phyloP scores from a whole-genome alignment of 257 asterid species.

The Linaria vulgaris region DNA sequence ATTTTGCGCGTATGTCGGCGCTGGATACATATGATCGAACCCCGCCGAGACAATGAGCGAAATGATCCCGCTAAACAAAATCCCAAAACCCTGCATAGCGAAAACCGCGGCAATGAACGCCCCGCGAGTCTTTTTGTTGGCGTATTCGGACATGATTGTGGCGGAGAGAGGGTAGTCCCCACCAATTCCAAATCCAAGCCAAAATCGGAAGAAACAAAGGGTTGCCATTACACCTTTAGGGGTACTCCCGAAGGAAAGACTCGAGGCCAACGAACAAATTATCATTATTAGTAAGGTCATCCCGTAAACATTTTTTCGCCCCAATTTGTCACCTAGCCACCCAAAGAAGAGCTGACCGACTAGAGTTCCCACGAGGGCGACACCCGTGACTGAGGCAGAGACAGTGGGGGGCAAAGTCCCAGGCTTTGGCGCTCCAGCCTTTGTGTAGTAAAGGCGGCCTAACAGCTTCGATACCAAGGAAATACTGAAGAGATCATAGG shows the following conservation, averaged over 20 bases:
- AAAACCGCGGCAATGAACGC: slow-evolving; percentile 43
- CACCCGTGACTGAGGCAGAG: slow-evolving; percentile 35
- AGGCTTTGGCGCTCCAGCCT: slow-evolving; percentile 22
- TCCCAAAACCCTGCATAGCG: slow-evolving; percentile 46
- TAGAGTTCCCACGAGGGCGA: slow-evolving; percentile 41
- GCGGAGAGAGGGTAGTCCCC: slow-evolving; percentile 51
- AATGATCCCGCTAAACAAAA: slow-evolving; percentile 35
- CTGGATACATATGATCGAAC: slow-evolving; percentile 15
- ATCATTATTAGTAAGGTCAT: slow-evolving; percentile 39
- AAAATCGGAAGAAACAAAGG: slow-evolving; percentile 39
- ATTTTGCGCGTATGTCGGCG: slow-evolving; percentile 26
- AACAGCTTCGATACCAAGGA: slow-evolving; percentile 38
- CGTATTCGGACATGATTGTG: slow-evolving; percentile 45
- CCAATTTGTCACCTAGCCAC: slow-evolving; percentile 48
- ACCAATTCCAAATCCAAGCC: slow-evolving; percentile 47
- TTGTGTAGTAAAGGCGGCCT: slow-evolving; percentile 38
- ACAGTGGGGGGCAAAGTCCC: slow-evolving; percentile 38
- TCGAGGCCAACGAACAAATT: slow-evolving; percentile 36
- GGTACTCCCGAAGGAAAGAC: slow-evolving; percentile 33
- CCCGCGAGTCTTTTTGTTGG: slow-evolving; percentile 43
- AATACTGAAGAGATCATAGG: slow-evolving; percentile 45
- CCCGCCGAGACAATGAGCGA: slow-evolving; percentile 29
- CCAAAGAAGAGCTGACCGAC: slow-evolving; percentile 41
- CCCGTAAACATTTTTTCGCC: slow-evolving; percentile 41
- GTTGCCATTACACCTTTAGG: slow-evolving; percentile 38